Evolutionary conservation across 345 rosid genomes (phyloP), one percentile per base, ranked within the genome.

Genomic region (Barbarea vulgaris): DNA sequence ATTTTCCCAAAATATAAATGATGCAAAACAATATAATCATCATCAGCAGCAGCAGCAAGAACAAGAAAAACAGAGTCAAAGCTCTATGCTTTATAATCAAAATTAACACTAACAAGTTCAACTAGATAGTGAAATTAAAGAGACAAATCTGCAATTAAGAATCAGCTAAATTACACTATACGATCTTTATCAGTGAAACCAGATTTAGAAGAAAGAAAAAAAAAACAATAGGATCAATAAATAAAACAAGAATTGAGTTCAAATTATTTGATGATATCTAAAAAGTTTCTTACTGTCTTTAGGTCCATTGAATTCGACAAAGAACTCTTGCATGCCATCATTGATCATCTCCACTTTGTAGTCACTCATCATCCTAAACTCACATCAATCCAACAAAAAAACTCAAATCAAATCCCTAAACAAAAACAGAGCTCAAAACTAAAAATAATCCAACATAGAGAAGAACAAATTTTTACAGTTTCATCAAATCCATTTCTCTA

Each of bases 401-500:
- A 33, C 10, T 36, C 21, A 3, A 37, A 79, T 4, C 60, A 39
- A 58, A 59, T 36, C 64, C 7, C 30, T 17, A 34, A 36, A 59
- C 1, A 65, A 50, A 64, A 47, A 61, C 58, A 37, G 27, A 70
- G 61, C 73, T 57, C 68, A 21, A 54, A 44, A 58, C 31, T 24
- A 33, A n/a, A 25, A 7, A 37, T 21, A 21, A 60, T 37, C 48
- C 2, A 11, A 55, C 14, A 15, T 10, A 24, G 41, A 17, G 3
- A 55, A n/a, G n/a, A 66, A 56, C 54, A 58, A 58, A 15, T 34
- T 2, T 13, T 78, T 85, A 92, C 99, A 95, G 90, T 69, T 95
- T 95, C 99, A 95, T 95, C 85, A 93, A 83, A 77, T 95, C 99
- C 99, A 89, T 95, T 84, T 93, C 99, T 28, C 97, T 79, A 82